A percentile compares a stretch with the other conserved stretches of the same genome.
Evolutionary conservation across 2,329 filamentous ascomycete genomes (phyloP).

Genomic region (Fusarium siculi): DNA sequence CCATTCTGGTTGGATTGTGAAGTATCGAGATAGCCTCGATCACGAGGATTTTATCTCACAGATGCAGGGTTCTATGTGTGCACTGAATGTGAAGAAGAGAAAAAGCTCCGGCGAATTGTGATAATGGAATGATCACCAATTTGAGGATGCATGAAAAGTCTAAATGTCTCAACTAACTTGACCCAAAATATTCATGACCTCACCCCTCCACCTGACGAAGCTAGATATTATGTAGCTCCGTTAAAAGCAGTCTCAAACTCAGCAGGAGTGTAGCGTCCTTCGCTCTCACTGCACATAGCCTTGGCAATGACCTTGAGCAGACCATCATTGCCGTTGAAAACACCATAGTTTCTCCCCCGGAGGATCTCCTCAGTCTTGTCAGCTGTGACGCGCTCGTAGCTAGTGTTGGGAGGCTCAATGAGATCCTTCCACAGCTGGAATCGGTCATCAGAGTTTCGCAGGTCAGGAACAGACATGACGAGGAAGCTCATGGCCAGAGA

Average conservation of each 20-base stretch:
- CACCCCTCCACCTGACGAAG: accelerated
- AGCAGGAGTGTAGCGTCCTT: constrained; percentile 4
- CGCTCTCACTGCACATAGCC: constrained; percentile 6
- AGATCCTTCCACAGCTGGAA: constrained; percentile 23
- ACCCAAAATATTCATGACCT: accelerated
- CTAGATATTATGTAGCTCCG: neutral
- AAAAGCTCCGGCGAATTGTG: too few relatives aligned
- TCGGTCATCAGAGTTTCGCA: neutral
- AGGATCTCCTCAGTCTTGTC: neutral
- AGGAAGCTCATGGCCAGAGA: constrained; percentile 8
- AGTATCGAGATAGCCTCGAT: accelerated
- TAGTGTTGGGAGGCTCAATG: neutral
- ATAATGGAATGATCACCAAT: too few relatives aligned
- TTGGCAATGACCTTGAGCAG: constrained; percentile 14
- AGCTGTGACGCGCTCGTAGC: neutral
- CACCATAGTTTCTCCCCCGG: neutral
- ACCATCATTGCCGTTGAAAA: constrained; percentile 10
- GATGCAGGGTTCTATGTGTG: neutral
- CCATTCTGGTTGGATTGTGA: neutral
- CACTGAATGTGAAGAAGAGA: neutral
- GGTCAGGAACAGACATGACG: constrained; percentile 3
- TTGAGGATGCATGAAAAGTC: too few relatives aligned
- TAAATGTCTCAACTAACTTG: neutral
- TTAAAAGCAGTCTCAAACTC: constrained; percentile 2
- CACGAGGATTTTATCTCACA: neutral